phyloP scores from a whole-genome alignment of 2,329 filamentous ascomycete genomes.

The Ascochyta viciae-villosae region DNA sequence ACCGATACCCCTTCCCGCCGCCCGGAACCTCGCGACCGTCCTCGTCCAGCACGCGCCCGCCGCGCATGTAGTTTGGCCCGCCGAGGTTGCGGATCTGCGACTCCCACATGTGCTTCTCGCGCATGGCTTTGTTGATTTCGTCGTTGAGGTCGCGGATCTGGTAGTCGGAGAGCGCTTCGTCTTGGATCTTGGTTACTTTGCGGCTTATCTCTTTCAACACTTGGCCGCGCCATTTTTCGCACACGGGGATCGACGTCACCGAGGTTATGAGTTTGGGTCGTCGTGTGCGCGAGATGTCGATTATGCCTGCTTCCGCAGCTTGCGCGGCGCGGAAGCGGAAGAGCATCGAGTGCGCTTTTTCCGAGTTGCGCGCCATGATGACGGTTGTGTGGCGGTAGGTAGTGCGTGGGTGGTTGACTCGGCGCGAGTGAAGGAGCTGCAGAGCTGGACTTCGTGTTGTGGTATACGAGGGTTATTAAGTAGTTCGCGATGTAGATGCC shows the following conservation, averaged over 20 bases:
- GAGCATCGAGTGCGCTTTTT: conserved; percentile 99
- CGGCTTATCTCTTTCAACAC: conserved; percentile 96
- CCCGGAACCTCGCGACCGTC: conserved; percentile 63
- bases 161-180: conserved; percentile 88
- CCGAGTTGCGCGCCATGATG: conserved; percentile 83
- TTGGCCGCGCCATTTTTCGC: conserved; percentile 98
- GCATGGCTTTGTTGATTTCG: conserved; percentile 99
- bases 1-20: conserved; percentile 86
- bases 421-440: background rate
- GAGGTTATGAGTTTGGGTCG: conserved; percentile 91
- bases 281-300: conserved; percentile 87
- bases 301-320: conserved; percentile 93
- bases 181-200: conserved; percentile 96
- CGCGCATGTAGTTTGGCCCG: conserved; percentile 95
- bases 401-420: background rate
- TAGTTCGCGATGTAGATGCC: background rate
- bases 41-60: conserved; percentile 62
- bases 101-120: conserved; percentile 99
- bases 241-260: conserved; percentile 80
- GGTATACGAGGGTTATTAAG: background rate
- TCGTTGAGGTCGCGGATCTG: conserved; percentile 98
- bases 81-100: conserved; percentile 92
- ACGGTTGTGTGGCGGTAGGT: conserved; percentile 21
- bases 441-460: background rate
- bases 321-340: conserved; percentile 99